Evolutionary conservation across 495 filamentous ascomycete genomes (phyloP).

Genomic region (Penicillium paradoxum): DNA sequence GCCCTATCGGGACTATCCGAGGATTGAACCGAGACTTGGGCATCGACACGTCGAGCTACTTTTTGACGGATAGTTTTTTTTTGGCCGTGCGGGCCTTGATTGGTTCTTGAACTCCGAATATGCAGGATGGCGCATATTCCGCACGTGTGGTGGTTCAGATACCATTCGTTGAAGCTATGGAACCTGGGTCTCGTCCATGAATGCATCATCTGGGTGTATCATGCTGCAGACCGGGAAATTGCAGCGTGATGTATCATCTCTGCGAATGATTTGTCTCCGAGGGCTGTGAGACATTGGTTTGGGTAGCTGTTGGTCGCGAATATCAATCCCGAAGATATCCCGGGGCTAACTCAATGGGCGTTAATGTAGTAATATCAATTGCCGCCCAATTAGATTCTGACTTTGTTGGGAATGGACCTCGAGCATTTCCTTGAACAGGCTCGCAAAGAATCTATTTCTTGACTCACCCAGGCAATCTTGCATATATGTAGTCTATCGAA

Average conservation of each 20-base stretch:
- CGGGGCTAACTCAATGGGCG: conserved; percentile 1
- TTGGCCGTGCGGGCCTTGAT: neutral
- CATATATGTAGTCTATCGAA: too few relatives aligned
- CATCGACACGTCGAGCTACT: neutral
- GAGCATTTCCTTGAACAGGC: too few relatives aligned
- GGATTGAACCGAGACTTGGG: neutral
- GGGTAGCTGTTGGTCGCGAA: neutral
- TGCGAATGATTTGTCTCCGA: too few relatives aligned
- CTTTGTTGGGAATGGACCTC: too few relatives aligned
- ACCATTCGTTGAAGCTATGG: neutral
- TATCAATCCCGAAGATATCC: conserved; percentile 1
- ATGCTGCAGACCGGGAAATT: neutral
- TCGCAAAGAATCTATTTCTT: too few relatives aligned
- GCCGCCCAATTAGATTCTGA: too few relatives aligned
- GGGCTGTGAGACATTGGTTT: too few relatives aligned
- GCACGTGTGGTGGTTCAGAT: neutral
- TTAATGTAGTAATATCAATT: too few relatives aligned
- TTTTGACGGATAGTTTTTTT: neutral
- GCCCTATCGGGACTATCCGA: neutral
- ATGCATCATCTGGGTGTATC: neutral
- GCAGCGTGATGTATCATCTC: neutral
- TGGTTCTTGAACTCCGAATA: neutral
- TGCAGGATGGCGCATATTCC: neutral
- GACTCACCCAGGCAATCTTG: too few relatives aligned
- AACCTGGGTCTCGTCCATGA: neutral